Conservation (phyloP, 1,284 basidiomycete species). For the Testicularia cyperi region DNA sequence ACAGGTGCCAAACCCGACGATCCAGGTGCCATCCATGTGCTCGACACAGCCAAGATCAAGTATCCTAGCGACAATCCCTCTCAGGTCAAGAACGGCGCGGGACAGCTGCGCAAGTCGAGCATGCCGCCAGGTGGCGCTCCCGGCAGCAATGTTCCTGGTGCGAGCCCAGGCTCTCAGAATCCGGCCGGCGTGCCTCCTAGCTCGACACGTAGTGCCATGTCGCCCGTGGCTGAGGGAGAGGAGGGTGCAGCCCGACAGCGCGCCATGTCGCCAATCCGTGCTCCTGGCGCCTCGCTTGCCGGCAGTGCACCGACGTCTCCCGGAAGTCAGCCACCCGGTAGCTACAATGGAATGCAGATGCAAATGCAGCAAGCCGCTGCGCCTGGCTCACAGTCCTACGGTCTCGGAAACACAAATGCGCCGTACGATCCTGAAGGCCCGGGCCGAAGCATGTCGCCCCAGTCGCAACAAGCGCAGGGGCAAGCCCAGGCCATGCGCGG, state of each 20-base stretch:
- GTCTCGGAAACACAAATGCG: too few relatives aligned
- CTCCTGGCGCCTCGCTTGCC: conserved; percentile 2
- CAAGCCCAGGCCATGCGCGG: too few relatives aligned
- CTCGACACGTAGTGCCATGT: conserved; percentile 27
- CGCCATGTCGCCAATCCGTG: conserved; percentile 31
- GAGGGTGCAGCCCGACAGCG: conserved; percentile 28
- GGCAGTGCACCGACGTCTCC: conserved; percentile 11
- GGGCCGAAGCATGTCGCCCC: too few relatives aligned
- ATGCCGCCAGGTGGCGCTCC: conserved; percentile 13
- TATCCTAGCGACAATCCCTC: conserved; percentile 53
- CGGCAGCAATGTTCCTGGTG: conserved; percentile 1
- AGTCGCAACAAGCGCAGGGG: too few relatives aligned
- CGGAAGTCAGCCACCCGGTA: too few relatives aligned
- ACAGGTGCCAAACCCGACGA: conserved; percentile 73
- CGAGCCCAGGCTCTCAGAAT: conserved; percentile 13
- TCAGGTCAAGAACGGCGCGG: conserved; percentile 19
- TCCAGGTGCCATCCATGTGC: conserved; percentile 76
- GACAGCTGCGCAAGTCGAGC: conserved; percentile 23
- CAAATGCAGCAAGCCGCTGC: conserved; percentile 1
- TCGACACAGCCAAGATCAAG: conserved; percentile 59
- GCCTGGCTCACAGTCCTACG: too few relatives aligned
- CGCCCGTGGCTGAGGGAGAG: conserved; percentile 27
- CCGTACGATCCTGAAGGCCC: too few relatives aligned
- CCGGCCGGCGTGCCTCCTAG: conserved; percentile 10
- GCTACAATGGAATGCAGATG: conserved; percentile 1